Evolutionary conservation across 2,329 filamentous ascomycete genomes (phyloP), one percentile per base, ranked within the genome.

Genomic region (Tolypocladium cylindrosporum): DNA sequence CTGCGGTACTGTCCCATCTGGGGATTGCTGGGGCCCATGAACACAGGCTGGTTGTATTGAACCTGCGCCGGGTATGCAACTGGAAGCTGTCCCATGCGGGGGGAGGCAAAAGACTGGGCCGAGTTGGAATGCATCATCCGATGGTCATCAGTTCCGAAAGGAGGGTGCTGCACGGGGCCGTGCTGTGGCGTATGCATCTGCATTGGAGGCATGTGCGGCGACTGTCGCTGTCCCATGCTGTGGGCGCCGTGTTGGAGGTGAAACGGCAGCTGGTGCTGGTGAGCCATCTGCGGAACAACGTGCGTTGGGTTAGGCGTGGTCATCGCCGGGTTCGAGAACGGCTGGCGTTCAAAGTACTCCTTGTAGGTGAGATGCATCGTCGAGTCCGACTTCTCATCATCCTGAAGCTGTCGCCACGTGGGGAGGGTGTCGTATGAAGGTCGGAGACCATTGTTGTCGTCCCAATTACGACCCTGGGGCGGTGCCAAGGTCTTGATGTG

Each of bases 71-170:
- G 82, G 64, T 91, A 92, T 3, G 83, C 82, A 70, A 90, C 83
- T 37, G 86, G 84, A 19, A 85, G 81, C 62, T 86, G 87, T 55
- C 85, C 82, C 64, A 91, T 82, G 55, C 91, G 85, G 54, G 93
- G 91, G 19, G 92, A 96, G 10, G 90, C 88, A 70, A 91, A 94
- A 3, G 91, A 90, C 66, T 92, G 91, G 4, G 86, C 86, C 31
- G 89, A 91, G 63, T 87, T 91, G 8, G 87, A 89, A 59, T 89
- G 90, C 75, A 94, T 89, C 89, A 97, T 96, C 55, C 91, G 85
- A 67, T 92, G 90, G 59, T 91, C 89, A 64, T 96, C 92, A 64
- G 85, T 86, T 65, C 87, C 90, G 63, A 86, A 89, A 3, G 83
- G 81, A 19, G 80, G 80, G 56, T 84, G 83, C 48, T 85, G 82